Base-by-base conservation (phyloP, 495 filamentous ascomycete genomes). In the Trichocladium antarcticum region DNA sequence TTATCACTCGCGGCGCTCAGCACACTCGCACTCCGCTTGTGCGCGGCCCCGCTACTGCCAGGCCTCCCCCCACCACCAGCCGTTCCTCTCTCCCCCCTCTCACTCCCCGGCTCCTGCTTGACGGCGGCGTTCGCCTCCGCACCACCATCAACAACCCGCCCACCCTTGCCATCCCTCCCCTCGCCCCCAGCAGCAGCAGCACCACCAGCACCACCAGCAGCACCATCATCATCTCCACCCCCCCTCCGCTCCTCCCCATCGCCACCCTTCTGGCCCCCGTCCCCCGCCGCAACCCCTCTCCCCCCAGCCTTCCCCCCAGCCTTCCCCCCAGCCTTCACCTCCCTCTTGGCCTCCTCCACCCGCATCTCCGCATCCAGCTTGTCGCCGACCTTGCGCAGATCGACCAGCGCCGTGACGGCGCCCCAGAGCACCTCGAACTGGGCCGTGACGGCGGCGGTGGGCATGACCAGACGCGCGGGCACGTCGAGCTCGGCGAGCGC, bases 301-400 rank as follows among this genome's bases (percentile, higher is more conserved):
- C 22, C 47, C 28, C 49, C 53, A 19, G 47, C 49, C 24, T 34
- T 52, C 24, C 59, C n/a, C n/a, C 4, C 24, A 27, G 4, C 8
- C 45, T 42, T 50, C 2, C 54, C 57, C 57, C 68, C 70, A 54
- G 82, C 83, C 47, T 77, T 68, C 54, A 83, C 80, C 0, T 75
- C 78, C 55, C 73, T 72, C 69, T 71, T 79, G 22, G 78, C 79
- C 61, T 80, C 78, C 39, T 85, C 69, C 2, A 93, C 69, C 48
- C 77, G 79, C 45, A 93, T 79, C 68, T 98, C 92, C 11, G 78
- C 79, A 44, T 89, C 85, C 0, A 95, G 67, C 66, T 93, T 94
- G 64, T 98, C 92, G 5, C 75, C 69, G 9, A 88, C 64, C 68
- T 95, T 96, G 47, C 87, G 72, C 10, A 84, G 71, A 54, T 98